Percentiles rank a stretch among this genome's conserved stretches.
Evolutionary conservation across 2,329 filamentous ascomycete species (phyloP).

Genomic region (Golovinomyces cichoracearum): DNA sequence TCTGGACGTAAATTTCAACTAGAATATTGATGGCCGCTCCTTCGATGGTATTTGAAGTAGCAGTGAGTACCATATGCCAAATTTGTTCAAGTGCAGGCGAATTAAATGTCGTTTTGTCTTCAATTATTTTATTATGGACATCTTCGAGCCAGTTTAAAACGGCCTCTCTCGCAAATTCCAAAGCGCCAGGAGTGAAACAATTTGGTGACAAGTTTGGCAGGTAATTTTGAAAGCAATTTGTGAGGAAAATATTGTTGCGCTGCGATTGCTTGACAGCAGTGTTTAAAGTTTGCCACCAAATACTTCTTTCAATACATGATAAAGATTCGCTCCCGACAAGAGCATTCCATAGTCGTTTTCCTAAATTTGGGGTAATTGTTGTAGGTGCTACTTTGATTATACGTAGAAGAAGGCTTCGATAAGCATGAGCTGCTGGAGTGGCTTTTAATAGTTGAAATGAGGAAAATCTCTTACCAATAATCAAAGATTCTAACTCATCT

Average conservation of each 20-base stretch:
- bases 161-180: conserved; percentile 33
- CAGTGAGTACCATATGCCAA: conserved; percentile 58
- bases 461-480: conserved; percentile 7
- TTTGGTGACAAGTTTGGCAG: conserved; percentile 29
- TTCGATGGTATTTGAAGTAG: conserved; percentile 38
- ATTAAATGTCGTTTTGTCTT: conserved; percentile 25
- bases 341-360: conserved; percentile 41
- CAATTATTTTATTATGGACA: conserved; percentile 21
- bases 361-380: conserved; percentile 34
- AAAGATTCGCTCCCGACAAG: conserved; percentile 40
- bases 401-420: conserved; percentile 28
- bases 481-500: conserved; percentile 31
- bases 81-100: conserved; percentile 39
- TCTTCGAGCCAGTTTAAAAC: conserved; percentile 26
- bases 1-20: conserved; percentile 46
- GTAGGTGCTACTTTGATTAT: conserved; percentile 36
- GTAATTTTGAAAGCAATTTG: conserved; percentile 27
- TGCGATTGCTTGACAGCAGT: conserved; percentile 17
- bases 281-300: conserved; percentile 44
- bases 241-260: conserved; percentile 29
- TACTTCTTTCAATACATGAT: conserved; percentile 32
- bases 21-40: conserved; percentile 41
- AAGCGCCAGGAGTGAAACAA: conserved; percentile 33
- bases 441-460: conserved; percentile 11
- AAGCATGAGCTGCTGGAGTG: conserved; percentile 24